Evolutionary conservation across 495 filamentous ascomycete genomes (phyloP), one percentile per base, ranked within the genome.

Genomic region (Jackrogersella minutella): DNA sequence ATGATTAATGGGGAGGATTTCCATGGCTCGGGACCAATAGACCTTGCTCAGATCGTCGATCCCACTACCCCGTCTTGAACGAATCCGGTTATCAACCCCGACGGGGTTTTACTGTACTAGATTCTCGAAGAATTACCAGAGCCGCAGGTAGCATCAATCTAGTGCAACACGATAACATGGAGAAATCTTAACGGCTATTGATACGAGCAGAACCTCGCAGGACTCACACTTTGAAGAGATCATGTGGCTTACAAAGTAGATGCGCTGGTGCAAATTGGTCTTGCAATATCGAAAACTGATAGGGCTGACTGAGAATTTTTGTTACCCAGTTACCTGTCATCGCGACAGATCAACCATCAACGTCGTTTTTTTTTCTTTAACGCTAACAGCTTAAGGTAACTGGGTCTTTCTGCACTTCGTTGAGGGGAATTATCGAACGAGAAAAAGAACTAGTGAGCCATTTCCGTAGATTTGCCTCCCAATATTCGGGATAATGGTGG

Each of bases 11-110:
- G 39, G 66, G 62, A 62, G 47, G 43, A 55, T 44, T 69, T 53
- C 61, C 66, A 69, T 69, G 66, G 66, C 57, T 69, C 61, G 61
- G 66, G 66, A 69, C 40, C 66, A 69, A 65, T 69, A 37, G 33
- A 43, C 66, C 66, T 57, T 64, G 66, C 66, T 55, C 37, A 69
- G 66, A 69, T 69, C 66, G 66, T 65, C 66, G 66, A 69, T 69
- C 66, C 58, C 57, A 56, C 51, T 61, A 64, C 66, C 61, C 61
- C 66, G 57, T 65, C 66, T 59, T 49, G 55, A 60, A 60, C 66
- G 43, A 57, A 69, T 69, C 6, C 50, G 66, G 66, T 58, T 62
- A 69, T 62, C 33, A 62, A n/a, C 61, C 37, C 66, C 66, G 66
- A 62, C 57, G 39, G n/a, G 44, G 37, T 21, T 69, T 69, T 57